Evolutionary conservation across 441 rosid genomes (phyloP), one percentile per base, ranked within the genome.

Genomic region (Croton laevigatus): DNA sequence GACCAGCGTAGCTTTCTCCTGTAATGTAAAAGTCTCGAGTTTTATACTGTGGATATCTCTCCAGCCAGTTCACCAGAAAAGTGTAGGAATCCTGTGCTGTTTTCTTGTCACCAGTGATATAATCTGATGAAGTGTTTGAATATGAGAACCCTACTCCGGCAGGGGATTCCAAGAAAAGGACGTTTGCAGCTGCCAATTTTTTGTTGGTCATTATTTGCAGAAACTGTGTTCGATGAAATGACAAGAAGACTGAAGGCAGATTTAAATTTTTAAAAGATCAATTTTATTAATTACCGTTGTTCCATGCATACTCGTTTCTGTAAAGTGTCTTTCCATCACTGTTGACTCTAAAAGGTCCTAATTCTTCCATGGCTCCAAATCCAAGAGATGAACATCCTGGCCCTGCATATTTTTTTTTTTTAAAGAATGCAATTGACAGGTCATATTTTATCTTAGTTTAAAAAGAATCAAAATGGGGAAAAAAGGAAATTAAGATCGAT

Each of bases 1-100:
- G 84, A 1, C 86, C 80, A 3, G 79, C 83, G 58, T 82, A 82
- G 57, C 86, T 80, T 79, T 82, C 83, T 19, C 84, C 79, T 0
- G 79, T 3, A 40, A 83, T 80, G 55, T 36, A 83, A 19, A 80
- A 79, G 65, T 83, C 82, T 3, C 75, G 46, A 12, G 42, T 64
- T 42, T 83, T 83, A 59, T 80, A 83, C 60, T 83, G 69, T 2
- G 86, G 81, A 59, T 78, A 83, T 59, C 86, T 80, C 69, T 80
- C 82, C 7, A 78, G 73, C 83, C 80, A 82, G 68, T 80, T 82
- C 0, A 80, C 52, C 12, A 80, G 67, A 59, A 76, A 80, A 23
- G 54, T 51, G 17, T 76, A 73, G n/a, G 79, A 32, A 63, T 83
- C 82, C 6, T 69, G 7, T 1, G 83, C 77, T 1, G 82, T 78